These are phyloP conservation scores for Colletotrichum sp. DNA, from an alignment of 2,329 filamentous ascomycete species.

Conservation along the genomic window DNA sequence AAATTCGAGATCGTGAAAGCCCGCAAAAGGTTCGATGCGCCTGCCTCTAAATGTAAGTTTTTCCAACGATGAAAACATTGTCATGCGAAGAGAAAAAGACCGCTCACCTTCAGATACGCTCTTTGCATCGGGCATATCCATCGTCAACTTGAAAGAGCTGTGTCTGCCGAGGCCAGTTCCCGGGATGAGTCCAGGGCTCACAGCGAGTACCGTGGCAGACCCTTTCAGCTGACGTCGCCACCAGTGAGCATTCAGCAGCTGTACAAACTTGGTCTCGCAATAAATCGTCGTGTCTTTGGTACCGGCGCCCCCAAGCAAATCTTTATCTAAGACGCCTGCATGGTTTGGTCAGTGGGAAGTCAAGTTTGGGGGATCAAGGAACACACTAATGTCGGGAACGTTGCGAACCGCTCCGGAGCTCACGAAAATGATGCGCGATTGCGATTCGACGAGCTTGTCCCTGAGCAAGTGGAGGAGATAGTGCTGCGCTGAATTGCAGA, in stretches of 20 bases:
- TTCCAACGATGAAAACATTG: too few relatives aligned
- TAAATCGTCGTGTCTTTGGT: neutral
- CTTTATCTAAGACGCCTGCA: neutral
- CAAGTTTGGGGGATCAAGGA: neutral
- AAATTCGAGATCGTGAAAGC: neutral
- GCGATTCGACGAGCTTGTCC: neutral
- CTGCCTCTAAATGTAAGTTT: neutral
- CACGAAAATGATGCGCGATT: neutral
- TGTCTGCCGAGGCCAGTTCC: neutral
- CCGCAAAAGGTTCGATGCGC: neutral
- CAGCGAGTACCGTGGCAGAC: neutral
- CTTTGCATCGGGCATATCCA: neutral
- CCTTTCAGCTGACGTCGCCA: neutral
- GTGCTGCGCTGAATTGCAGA: neutral
- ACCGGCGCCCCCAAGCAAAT: neutral
- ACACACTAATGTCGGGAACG: neutral
- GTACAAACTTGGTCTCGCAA: neutral
- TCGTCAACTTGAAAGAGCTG: neutral
- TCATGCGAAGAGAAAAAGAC: too few relatives aligned
- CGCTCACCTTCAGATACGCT: neutral
- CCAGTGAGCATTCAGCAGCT: neutral
- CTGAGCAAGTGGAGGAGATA: neutral
- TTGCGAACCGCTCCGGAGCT: neutral
- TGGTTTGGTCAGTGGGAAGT: neutral
- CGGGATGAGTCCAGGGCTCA: neutral